A percentile compares a stretch with the other conserved stretches of the same genome.
These are phyloP conservation scores for Plasmopara muralis DNA, from an alignment of 352 stramenopile genomes.

Conservation along the genomic window DNA sequence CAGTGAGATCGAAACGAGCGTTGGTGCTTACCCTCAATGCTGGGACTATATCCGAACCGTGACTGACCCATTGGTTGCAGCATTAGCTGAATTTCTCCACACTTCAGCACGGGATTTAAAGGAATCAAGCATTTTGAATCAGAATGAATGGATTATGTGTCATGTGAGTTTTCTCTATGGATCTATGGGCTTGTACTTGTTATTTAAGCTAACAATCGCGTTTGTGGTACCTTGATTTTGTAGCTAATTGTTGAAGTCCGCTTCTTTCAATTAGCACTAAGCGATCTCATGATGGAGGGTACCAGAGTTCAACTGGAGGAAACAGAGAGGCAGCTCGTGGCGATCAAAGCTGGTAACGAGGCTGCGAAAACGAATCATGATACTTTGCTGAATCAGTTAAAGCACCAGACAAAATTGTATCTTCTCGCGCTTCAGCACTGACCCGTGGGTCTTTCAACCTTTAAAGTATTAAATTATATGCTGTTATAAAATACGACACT, in stretches of 20 bases:
- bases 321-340: slow-evolving; percentile 42
- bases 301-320: slow-evolving; percentile 47
- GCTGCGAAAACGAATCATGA: slow-evolving; percentile 28
- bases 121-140: slow-evolving; percentile 2
- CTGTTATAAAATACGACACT: too few species aligned
- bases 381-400: slow-evolving; percentile 62
- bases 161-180: slow-evolving; percentile 35
- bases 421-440: slow-evolving; percentile 47
- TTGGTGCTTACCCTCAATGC: slow-evolving; percentile 52
- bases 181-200: not conserved
- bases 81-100: slow-evolving; percentile 41
- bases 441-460: not conserved
- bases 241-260: slow-evolving; percentile 67
- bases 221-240: slow-evolving; percentile 1
- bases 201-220: slow-evolving; percentile 1
- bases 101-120: slow-evolving; percentile 29
- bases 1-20: slow-evolving; percentile 60
- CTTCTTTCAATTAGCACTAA: slow-evolving; percentile 60
- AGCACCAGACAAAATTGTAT: slow-evolving; percentile 79
- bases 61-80: slow-evolving; percentile 43
- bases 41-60: slow-evolving; percentile 47
- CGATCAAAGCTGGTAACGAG: slow-evolving; percentile 31
- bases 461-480: not conserved
- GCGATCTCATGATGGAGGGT: slow-evolving; percentile 41
- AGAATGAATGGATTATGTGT: slow-evolving; percentile 49